A percentile compares a stretch with the other conserved stretches of the same genome.
These are phyloP conservation scores for Spathaspora sp. DNA, from an alignment of 805 yeast genomes.

Conservation along the genomic window DNA sequence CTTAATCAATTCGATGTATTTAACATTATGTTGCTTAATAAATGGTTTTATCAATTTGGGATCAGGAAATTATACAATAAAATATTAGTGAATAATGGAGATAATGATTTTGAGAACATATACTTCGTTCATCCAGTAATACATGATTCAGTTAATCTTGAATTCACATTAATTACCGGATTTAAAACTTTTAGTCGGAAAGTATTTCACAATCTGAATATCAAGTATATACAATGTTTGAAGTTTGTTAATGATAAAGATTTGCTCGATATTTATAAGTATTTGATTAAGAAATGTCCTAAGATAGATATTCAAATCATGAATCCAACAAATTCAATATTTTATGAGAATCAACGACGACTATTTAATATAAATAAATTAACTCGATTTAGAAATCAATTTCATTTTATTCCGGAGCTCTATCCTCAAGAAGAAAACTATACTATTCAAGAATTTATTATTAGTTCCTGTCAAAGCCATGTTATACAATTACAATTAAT, in stretches of 20 bases:
- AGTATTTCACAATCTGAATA: not conserved
- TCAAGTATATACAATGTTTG: not conserved
- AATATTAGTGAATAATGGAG: not conserved
- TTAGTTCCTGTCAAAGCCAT: not conserved
- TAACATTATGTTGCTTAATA: not conserved
- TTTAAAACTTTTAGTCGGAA: not conserved
- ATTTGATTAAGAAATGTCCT: slow-evolving; percentile 1
- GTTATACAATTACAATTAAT: not conserved
- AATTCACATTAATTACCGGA: not conserved
- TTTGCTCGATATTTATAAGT: not conserved
- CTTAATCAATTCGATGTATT: not conserved
- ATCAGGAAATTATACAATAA: not conserved
- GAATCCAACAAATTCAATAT: not conserved
- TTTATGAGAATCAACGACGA: not conserved
- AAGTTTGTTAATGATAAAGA: not conserved
- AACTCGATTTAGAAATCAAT: not conserved
- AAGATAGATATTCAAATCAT: not conserved
- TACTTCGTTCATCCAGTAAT: not conserved
- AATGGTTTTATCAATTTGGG: not conserved
- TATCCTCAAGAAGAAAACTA: not conserved
- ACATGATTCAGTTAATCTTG: not conserved
- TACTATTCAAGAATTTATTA: not conserved
- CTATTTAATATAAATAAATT: not conserved
- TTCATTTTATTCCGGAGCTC: not conserved
- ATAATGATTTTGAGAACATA: not conserved